These are phyloP conservation scores for Bruguiera hainesii DNA, from an alignment of 441 rosid species.

Conservation along the genomic window DNA sequence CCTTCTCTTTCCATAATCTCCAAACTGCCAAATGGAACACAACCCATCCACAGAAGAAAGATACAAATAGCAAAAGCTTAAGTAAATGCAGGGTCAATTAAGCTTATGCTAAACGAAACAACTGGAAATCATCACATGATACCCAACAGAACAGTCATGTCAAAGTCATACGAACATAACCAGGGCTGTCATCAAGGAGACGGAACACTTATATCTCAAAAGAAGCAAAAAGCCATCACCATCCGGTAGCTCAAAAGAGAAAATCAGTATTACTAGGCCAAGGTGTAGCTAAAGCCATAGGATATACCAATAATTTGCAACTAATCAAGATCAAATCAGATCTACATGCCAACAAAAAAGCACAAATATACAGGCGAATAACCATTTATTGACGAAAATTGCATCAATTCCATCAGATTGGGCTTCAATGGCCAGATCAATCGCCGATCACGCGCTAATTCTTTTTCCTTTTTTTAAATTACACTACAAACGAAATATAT, in stretches of 20 bases:
- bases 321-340: conserved; percentile 19
- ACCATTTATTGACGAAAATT: not conserved
- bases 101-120: too few species aligned
- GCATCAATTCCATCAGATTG: not conserved
- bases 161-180: too few species aligned
- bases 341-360: conserved; percentile 10
- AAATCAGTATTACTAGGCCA: not conserved
- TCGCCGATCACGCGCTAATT: not conserved
- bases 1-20: too few species aligned
- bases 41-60: too few species aligned
- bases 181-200: not conserved
- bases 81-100: too few species aligned
- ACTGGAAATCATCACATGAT: too few species aligned
- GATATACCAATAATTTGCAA: not conserved
- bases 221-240: not conserved
- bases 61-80: too few species aligned
- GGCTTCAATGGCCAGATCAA: conserved; percentile 13
- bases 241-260: not conserved
- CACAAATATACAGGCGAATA: not conserved
- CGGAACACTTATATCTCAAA: not conserved
- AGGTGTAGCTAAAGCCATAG: not conserved
- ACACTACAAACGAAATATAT: too few species aligned
- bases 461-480: not conserved
- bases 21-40: too few species aligned
- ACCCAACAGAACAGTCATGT: too few species aligned